Percentiles rank a stretch among this genome's conserved stretches.
These are phyloP conservation scores for Suillus subaureus DNA, from an alignment of 768 basidiomycete genomes.

Conservation along the genomic window DNA sequence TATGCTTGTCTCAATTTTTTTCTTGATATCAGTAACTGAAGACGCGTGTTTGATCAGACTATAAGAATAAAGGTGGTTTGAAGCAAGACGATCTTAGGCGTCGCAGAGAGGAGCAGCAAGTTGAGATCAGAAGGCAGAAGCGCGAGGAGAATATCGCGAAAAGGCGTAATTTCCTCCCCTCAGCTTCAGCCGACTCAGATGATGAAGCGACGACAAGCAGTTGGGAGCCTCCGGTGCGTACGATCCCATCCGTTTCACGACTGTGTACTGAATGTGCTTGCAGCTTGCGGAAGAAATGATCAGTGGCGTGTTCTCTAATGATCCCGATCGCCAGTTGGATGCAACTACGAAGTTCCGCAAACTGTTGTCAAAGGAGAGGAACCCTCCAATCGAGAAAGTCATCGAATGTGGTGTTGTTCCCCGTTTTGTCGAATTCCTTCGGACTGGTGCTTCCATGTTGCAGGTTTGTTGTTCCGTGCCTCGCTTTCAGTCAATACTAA, in stretches of 20 bases:
- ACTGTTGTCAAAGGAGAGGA: constrained; percentile 98
- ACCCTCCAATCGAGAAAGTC: constrained; percentile 97
- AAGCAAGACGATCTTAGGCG: constrained; percentile 94
- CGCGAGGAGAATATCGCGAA: constrained; percentile 99
- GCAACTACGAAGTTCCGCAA: constrained; percentile 99
- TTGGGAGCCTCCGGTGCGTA: constrained; percentile 77
- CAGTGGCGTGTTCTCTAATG: constrained; percentile 87
- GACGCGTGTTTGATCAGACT: constrained; percentile 59
- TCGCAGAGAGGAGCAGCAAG: constrained; percentile 97
- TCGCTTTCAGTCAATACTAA: constrained; percentile 14
- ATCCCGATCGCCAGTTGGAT: constrained; percentile 90
- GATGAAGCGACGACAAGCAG: constrained; percentile 72
- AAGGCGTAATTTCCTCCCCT: constrained; percentile 89
- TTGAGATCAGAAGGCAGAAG: constrained; percentile 98
- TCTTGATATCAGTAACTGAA: constrained; percentile 25
- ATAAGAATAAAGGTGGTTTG: constrained; percentile 88
- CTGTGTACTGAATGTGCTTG: constrained; percentile 15
- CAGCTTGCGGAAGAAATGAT: constrained; percentile 93
- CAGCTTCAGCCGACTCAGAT: constrained; percentile 81
- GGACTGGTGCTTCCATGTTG: constrained; percentile 78
- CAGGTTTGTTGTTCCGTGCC: constrained; percentile 52
- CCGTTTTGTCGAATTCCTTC: constrained; percentile 94
- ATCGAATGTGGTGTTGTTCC: constrained; percentile 97
- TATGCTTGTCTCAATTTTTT: constrained; percentile 34
- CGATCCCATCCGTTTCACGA: constrained; percentile 17